Evolutionary conservation across 192 early-diverging fungal genomes (phyloP).

Genomic region (Coemansia sp.): DNA sequence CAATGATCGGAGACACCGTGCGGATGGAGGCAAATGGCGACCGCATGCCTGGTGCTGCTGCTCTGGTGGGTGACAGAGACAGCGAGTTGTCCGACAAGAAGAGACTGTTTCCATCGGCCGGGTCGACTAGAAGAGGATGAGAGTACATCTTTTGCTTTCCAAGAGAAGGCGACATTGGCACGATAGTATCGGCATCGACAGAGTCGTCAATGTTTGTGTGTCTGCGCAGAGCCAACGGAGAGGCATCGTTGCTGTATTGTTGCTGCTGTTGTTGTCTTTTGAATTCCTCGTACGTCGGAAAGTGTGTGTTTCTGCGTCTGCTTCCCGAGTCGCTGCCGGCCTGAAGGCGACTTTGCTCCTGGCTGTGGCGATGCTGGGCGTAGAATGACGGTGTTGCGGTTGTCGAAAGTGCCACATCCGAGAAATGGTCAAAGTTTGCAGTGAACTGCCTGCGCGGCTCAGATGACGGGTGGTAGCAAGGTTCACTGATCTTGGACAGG

Average conservation of each 20-base stretch:
- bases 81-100: conserved; percentile 10
- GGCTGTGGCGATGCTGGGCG: conserved; percentile 1
- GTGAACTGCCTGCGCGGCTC: conserved; percentile 27
- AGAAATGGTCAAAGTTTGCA: conserved; percentile 41
- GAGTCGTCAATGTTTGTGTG: conserved; percentile 8
- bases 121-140: conserved; percentile 37
- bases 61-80: not conserved
- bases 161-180: conserved; percentile 8
- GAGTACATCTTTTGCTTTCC: conserved; percentile 4
- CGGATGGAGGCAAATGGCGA: conserved; percentile 52
- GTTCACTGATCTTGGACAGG: conserved; percentile 52
- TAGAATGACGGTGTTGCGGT: conserved; percentile 21
- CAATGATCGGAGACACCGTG: conserved; percentile 35
- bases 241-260: conserved; percentile 1
- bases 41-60: conserved; percentile 10
- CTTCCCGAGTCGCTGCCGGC: not conserved
- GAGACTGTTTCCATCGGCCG: not conserved
- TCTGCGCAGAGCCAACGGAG: not conserved
- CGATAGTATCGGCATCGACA: not conserved
- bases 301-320: conserved; percentile 9
- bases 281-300: conserved; percentile 47
- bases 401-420: conserved; percentile 41
- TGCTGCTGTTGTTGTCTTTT: conserved; percentile 21
- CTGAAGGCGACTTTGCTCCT: not conserved
- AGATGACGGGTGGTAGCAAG: conserved; percentile 44